A percentile compares a stretch with the other conserved stretches of the same genome.
Conservation (phyloP, 768 basidiomycete genomes). For the Phylloporus scabripes region DNA sequence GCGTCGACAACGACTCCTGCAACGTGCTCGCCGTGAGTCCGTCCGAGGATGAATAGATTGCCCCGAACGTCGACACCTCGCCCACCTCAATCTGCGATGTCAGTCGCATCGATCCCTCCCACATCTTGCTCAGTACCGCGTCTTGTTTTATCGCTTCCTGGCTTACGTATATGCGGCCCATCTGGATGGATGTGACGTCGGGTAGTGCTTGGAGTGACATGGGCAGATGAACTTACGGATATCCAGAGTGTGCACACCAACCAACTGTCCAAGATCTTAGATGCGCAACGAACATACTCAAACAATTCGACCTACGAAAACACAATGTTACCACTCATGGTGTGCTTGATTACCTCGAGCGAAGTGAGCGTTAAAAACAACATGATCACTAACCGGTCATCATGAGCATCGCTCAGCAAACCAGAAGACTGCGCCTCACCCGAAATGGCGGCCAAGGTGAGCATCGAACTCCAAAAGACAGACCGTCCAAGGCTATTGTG, state of each 20-base stretch:
- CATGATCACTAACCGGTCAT: constrained; percentile 7
- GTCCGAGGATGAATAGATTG: background rate
- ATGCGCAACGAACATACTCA: background rate
- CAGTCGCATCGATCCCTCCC: constrained; percentile 9
- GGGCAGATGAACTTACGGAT: constrained; percentile 10
- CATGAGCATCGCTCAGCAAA: background rate
- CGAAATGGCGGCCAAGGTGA: constrained; percentile 6
- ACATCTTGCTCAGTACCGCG: background rate
- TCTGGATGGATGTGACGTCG: constrained; percentile 3
- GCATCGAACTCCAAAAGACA: constrained; percentile 16
- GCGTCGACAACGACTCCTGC: background rate
- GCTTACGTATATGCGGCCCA: constrained; percentile 15
- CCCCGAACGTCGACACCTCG: background rate
- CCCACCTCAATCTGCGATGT: constrained; percentile 16
- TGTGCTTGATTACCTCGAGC: constrained; percentile 7
- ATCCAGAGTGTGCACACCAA: constrained; percentile 14
- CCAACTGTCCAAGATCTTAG: constrained; percentile 13
- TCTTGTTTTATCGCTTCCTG: constrained; percentile 6
- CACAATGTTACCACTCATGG: constrained; percentile 15
- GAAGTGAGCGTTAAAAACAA: constrained; percentile 17
- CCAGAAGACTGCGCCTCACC: constrained; percentile 5
- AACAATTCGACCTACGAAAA: constrained; percentile 14
- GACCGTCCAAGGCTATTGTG: constrained; percentile 1
- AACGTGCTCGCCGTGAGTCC: background rate
- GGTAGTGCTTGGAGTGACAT: background rate